A percentile compares a stretch with the other conserved stretches of the same genome.
These are phyloP conservation scores for Trichomonas tenax DNA, from an alignment of 208 protist genomes.

Conservation along the genomic window DNA sequence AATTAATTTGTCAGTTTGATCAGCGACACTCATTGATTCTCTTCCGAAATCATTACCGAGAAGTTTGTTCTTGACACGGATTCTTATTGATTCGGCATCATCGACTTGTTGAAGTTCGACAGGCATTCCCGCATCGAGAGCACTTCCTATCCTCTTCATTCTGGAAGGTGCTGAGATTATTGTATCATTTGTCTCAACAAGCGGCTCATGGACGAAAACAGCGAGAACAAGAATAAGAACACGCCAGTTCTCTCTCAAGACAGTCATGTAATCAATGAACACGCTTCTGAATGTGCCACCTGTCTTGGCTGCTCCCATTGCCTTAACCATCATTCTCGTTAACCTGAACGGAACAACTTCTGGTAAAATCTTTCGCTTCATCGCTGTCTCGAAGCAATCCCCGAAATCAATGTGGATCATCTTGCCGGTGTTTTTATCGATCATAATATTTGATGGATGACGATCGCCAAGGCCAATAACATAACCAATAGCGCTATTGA, in stretches of 20 bases:
- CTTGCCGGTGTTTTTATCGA: neutral
- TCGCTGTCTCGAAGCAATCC: constrained; percentile 36
- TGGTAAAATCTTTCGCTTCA: constrained; percentile 13
- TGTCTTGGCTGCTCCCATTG: neutral
- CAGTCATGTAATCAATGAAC: constrained; percentile 16
- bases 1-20: neutral
- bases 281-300: neutral
- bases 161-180: too few species aligned
- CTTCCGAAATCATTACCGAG: neutral
- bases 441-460: neutral
- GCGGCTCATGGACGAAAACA: constrained; percentile 10
- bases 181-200: neutral
- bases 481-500: neutral
- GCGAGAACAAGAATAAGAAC: neutral
- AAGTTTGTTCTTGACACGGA: neutral
- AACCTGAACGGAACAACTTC: constrained; percentile 22
- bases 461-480: neutral
- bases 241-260: constrained; percentile 22
- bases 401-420: constrained; percentile 21
- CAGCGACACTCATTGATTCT: neutral
- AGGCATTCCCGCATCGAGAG: neutral
- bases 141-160: neutral
- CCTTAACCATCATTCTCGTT: neutral
- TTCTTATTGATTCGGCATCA: neutral
- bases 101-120: neutral